Evolutionary conservation across 1,284 basidiomycete genomes (phyloP), one percentile per base, ranked within the genome.

Genomic region (Ceratobasidium sp.): DNA sequence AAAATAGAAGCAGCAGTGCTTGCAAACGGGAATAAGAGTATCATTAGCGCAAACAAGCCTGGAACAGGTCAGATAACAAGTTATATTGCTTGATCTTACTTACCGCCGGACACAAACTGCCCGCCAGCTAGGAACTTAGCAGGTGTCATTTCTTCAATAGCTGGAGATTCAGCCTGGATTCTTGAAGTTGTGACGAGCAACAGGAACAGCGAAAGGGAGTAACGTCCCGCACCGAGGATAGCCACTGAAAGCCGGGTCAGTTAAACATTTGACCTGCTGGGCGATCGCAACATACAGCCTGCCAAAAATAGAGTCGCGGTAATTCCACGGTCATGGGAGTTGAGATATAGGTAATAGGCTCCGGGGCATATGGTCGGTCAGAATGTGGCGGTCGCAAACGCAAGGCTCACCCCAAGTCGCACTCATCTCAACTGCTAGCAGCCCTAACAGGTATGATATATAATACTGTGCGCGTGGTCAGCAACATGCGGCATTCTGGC

Each of bases 61-160:
- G 73, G 1, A 10, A 5, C 43, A 20, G 13, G 22, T 10, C n/a
- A 12, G 45, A 20, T 20, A 47, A 12, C 6, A 47, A 38, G 69
- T n/a, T 34, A 73, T 79, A 73, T 7, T 47, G 42, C 8, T 5
- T 12, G 4, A 45, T 27, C 32, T 6, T 29, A 75, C 78, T 71
- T 79, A 97, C 92, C 92, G 77, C 96, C 96, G 76, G 98, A 99
- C 68, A 97, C 76, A 75, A 98, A 98, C 78, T 99, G 96, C 42
- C 88, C 86, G 1, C 82, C 85, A 12, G 92, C 90, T 52, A 96
- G 81, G 34, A 89, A 76, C 73, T 92, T 87, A 70, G 92, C 93
- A 74, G 83, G 89, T 35, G 88, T 76, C 92, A 96, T 94, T 0
- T 87, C 87, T 0, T 92, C 94, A 5, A 96, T 82, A 1, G 87